phyloP scores from a whole-genome alignment of 176 grass and related monocot genomes.

The Musa schizocarpa region DNA sequence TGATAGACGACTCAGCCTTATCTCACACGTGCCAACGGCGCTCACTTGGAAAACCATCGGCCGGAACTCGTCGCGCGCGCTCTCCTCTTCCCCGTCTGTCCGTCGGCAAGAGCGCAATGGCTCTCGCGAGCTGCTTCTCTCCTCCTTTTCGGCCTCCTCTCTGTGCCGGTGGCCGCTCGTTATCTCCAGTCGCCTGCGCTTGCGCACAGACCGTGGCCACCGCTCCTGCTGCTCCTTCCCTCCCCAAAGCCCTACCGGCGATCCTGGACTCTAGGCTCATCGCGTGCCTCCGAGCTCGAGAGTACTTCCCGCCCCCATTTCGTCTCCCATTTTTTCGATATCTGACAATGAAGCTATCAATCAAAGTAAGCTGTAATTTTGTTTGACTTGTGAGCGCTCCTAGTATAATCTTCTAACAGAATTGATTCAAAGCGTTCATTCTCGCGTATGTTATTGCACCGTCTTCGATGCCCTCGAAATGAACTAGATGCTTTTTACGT shows the following conservation, averaged over 20 bases:
- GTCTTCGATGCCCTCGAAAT: background rate
- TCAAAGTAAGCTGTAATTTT: background rate
- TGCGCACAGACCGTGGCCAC: background rate
- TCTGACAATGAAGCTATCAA: background rate
- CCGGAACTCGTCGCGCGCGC: background rate
- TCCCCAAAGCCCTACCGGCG: conserved; percentile 5
- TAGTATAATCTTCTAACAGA: too few relatives aligned
- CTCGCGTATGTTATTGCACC: background rate
- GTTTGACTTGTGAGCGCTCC: background rate
- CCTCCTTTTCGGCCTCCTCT: background rate
- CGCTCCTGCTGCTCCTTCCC: background rate
- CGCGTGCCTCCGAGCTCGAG: conserved; percentile 23
- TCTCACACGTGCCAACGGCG: too few relatives aligned
- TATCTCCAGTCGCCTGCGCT: background rate
- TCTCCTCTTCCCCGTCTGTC: background rate
- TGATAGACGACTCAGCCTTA: too few relatives aligned
- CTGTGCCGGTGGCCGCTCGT: background rate
- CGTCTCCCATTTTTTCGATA: background rate
- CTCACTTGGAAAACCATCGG: background rate
- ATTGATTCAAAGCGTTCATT: too few relatives aligned
- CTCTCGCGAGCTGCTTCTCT: background rate
- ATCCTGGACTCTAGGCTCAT: conserved; percentile 9
- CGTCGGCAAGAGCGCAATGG: background rate
- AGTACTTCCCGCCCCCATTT: conserved; percentile 1
- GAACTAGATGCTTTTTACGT: background rate